Base-by-base conservation (phyloP, 2,329 filamentous ascomycete genomes). In the Cladophialophora psammophila region DNA sequence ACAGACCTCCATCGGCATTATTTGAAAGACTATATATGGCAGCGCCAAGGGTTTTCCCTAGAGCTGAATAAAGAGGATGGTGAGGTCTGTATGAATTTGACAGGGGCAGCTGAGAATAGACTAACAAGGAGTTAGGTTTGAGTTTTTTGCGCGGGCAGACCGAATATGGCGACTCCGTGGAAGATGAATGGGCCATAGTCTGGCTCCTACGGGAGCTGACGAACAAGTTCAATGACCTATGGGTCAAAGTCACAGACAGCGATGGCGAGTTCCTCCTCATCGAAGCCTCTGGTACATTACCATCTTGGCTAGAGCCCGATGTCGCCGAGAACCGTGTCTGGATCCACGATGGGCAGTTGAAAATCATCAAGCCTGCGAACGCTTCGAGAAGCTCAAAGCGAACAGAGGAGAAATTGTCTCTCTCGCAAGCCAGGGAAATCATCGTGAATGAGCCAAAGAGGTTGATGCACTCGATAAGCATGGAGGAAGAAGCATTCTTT, bases 121-220 rank as follows among this genome's bases (percentile, higher is more conserved):
- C 71, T 74, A 69, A 75, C 70, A 38, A n/a, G 42, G 31, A n/a
- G 32, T 54, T 70, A 84, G 82, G 81, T 2, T 75, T 78, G 57
- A 83, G 81, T 72, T 88, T 89, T 70, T 85, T 99, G 5, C 86
- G 88, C 69, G 94, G 94, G 20, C 83, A 84, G 60, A 95, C 93
- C 0, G 91, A 94, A 76, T 98, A 93, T 74, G 94, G 94, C 8
- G 96, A 99, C 78, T 95, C 93, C 0, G 89, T 98, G 3, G 94
- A 97, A 75, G 95, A 99, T 74, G 96, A 99, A 81, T 99, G 95
- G 96, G 86, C 98, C 5, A 90, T 98, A 67, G 94, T 98, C 20
- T 97, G 94, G 79, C 81, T 98, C 5, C 83, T 99, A 35, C 88
- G 91, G 53, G 90, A 96, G 79, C 81, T 98, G 72, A 94, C 90